A percentile compares a stretch with the other conserved stretches of the same genome.
Evolutionary conservation across 2,329 filamentous ascomycete species (phyloP).

Genomic region (Elsinoe fawcettii): DNA sequence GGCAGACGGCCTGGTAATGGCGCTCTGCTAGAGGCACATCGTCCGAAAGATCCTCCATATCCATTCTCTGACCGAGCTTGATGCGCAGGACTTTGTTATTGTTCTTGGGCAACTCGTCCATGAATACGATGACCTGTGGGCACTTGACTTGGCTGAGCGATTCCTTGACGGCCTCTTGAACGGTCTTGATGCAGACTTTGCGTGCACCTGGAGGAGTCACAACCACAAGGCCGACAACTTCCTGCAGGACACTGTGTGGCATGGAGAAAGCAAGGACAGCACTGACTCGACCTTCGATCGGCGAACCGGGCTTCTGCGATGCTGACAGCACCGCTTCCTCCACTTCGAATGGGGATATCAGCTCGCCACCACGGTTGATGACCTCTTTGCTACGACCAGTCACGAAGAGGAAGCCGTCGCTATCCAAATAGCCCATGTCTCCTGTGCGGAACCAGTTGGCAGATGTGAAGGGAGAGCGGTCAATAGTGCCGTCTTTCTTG

Average conservation of each 20-base stretch:
- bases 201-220: constrained; percentile 40
- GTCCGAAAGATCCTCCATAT: constrained; percentile 40
- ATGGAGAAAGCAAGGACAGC: constrained; percentile 49
- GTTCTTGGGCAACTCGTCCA: constrained; percentile 50
- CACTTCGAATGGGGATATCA: constrained; percentile 54
- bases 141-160: constrained; percentile 48
- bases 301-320: constrained; percentile 35
- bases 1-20: constrained; percentile 46
- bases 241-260: constrained; percentile 47
- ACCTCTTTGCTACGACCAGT: constrained; percentile 51
- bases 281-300: constrained; percentile 40
- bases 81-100: constrained; percentile 54
- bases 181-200: constrained; percentile 41
- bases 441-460: constrained; percentile 50
- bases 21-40: constrained; percentile 37
- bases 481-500: constrained; percentile 35
- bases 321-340: constrained; percentile 49
- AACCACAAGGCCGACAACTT: constrained; percentile 48
- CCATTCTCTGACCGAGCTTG: constrained; percentile 43
- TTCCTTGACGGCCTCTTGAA: constrained; percentile 42
- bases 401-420: constrained; percentile 46
- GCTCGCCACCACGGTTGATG: constrained; percentile 51
- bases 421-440: constrained; percentile 47
- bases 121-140: constrained; percentile 47
- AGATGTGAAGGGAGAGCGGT: constrained; percentile 40